Evolutionary conservation across 2,329 filamentous ascomycete genomes (phyloP), one percentile per base, ranked within the genome.

Genomic region (Penicillium sp.): DNA sequence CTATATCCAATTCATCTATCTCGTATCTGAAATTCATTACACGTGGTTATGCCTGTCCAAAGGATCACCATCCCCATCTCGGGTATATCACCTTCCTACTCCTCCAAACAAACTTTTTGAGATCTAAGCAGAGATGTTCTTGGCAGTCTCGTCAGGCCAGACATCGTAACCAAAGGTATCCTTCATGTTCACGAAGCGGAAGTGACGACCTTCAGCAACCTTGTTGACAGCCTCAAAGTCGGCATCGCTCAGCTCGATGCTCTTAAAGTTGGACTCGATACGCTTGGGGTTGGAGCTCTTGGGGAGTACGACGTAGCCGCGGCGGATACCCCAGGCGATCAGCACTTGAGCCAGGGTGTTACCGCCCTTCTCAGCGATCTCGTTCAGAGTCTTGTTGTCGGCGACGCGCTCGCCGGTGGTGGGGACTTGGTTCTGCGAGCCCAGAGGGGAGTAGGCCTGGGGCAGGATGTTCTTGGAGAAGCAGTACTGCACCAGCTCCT

Each of bases 131-230:
- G 72, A 73, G 31, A 75, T 37, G 62, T 75, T 66, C 61, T 70
- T 65, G 48, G 72, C 71, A 35, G 70, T 70, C 78, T 88, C 85
- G 69, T 87, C 84, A 0, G 86, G 82, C 86, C 86, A 88, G 52
- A 91, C 84, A 67, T 91, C 82, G 72, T 89, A 90, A 6, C 89
- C 89, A 74, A 91, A 91, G 1, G 87, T 90, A 65, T 90, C 88
- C 82, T 90, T 91, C 89, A 91, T 91, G 79, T 92, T 91, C 60
- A 92, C 89, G 70, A 92, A 91, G 39, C 89, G 85, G 28, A 83
- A 85, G 74, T 90, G 86, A 54, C 88, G 82, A 38, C 86, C 86
- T 72, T 85, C 81, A 0, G 88, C 87, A 7, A 91, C 88, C 62
- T 80, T 71, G 75, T 89, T 83, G 55, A 90, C 81, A 14, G 82